Conservation (phyloP, 2,329 filamentous ascomycete species). For the Ascochyta clinopodiicola region DNA sequence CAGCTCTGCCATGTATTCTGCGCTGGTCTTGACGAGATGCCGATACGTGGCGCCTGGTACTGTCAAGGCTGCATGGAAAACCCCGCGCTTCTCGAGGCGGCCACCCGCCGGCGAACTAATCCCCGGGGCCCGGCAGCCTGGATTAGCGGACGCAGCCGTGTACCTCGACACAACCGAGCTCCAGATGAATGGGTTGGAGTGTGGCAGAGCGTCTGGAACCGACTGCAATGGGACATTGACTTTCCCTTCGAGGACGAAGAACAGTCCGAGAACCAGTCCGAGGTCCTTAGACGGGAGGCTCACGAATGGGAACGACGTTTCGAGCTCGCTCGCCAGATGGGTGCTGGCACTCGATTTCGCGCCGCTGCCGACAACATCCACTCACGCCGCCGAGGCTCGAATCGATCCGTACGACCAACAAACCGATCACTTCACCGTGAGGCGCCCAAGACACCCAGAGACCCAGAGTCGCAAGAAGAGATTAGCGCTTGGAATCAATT, state of each 20-base stretch:
- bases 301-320: conserved; percentile 83
- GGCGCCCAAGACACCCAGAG: conserved; percentile 55
- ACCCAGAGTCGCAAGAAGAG: conserved; percentile 79
- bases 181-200: conserved; percentile 69
- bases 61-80: conserved; percentile 76
- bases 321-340: conserved; percentile 79
- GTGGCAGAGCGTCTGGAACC: conserved; percentile 89
- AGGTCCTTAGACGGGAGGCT: conserved; percentile 64
- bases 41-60: conserved; percentile 78
- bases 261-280: conserved; percentile 64
- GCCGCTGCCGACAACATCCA: conserved; percentile 69
- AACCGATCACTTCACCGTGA: conserved; percentile 43
- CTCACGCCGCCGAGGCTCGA: conserved; percentile 32
- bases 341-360: conserved; percentile 74
- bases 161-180: conserved; percentile 40
- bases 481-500: conserved; percentile 88
- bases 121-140: conserved; percentile 42
- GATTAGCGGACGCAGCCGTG: conserved; percentile 37
- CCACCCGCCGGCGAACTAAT: conserved; percentile 32
- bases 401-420: conserved; percentile 50
- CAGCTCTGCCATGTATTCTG: conserved; percentile 91
- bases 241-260: conserved; percentile 78
- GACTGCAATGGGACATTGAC: conserved; percentile 77
- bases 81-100: conserved; percentile 47
- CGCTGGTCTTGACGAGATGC: conserved; percentile 79